phyloP scores from a whole-genome alignment of 1,284 basidiomycete genomes.

The Ustilago bromivora region DNA sequence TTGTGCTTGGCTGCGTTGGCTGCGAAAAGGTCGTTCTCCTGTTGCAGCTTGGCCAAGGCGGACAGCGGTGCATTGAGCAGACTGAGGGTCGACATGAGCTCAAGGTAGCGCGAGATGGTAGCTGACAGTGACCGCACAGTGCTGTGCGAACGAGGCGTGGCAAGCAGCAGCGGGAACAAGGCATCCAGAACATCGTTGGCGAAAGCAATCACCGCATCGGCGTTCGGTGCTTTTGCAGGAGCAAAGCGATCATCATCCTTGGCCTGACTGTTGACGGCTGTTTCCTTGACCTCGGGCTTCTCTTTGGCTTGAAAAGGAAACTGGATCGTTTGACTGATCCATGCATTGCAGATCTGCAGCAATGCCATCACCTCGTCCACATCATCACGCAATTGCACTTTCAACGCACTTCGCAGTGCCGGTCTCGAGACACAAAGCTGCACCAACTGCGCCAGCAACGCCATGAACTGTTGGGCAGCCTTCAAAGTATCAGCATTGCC shows the following conservation, averaged over 20 bases:
- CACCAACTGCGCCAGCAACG: slow-evolving; percentile 26
- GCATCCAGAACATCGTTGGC: slow-evolving; percentile 53
- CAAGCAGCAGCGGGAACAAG: slow-evolving; percentile 51
- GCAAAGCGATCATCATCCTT: slow-evolving; percentile 3
- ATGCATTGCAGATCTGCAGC: slow-evolving; percentile 44
- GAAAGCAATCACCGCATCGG: slow-evolving; percentile 34
- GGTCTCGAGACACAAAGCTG: slow-evolving; percentile 37
- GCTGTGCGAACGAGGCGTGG: slow-evolving; percentile 35
- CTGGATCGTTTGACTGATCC: slow-evolving; percentile 44
- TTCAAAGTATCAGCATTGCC: slow-evolving; percentile 11
- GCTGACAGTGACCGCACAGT: slow-evolving; percentile 38
- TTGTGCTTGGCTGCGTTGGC: slow-evolving; percentile 5
- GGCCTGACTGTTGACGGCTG: background rate
- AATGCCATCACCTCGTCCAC: slow-evolving; percentile 40
- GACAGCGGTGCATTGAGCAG: slow-evolving; percentile 49
- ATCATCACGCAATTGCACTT: slow-evolving; percentile 33
- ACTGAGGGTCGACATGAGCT: slow-evolving; percentile 29
- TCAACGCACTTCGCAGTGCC: slow-evolving; percentile 38
- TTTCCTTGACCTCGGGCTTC: background rate
- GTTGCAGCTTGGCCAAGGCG: slow-evolving; percentile 51
- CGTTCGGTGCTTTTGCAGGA: slow-evolving; percentile 22
- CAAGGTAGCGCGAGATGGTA: slow-evolving; percentile 40
- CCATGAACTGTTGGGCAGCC: slow-evolving; percentile 16
- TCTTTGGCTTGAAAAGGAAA: slow-evolving; percentile 16
- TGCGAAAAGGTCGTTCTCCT: slow-evolving; percentile 31